Evolutionary conservation across 73 alveolate species (phyloP).

Genomic region (Strombidium stylifer): DNA sequence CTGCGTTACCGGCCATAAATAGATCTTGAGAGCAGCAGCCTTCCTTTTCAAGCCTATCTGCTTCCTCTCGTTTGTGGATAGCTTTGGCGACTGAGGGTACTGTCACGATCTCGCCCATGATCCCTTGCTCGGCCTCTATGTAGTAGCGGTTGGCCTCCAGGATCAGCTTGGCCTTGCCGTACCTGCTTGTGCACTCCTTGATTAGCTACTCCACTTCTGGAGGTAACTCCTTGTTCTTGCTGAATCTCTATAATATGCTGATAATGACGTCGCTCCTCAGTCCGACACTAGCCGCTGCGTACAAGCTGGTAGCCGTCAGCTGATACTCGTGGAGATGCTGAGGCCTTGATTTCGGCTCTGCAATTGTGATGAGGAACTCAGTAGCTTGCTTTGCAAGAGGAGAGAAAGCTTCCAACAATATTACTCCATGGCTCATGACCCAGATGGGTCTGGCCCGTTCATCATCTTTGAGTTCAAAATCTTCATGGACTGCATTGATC

Average conservation of each 20-base stretch:
- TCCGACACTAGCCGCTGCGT: slow-evolving; percentile 92
- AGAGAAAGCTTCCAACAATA: slow-evolving; percentile 79
- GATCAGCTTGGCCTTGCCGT: slow-evolving; percentile 86
- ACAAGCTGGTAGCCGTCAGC: slow-evolving; percentile 74
- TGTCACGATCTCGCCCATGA: slow-evolving; percentile 28
- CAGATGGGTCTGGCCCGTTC: slow-evolving; percentile 68
- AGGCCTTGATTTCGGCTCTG: slow-evolving; percentile 95
- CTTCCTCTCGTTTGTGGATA: background rate
- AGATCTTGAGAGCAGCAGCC: no score
- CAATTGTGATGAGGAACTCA: slow-evolving; percentile 95
- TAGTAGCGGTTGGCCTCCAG: slow-evolving; percentile 64
- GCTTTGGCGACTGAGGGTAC: slow-evolving; percentile 20
- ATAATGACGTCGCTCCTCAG: slow-evolving; percentile 81
- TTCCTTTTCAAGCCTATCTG: background rate
- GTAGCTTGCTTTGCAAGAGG: slow-evolving; percentile 80
- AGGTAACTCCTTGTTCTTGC: slow-evolving; percentile 72
- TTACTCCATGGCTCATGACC: slow-evolving; percentile 57
- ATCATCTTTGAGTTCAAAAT: slow-evolving; percentile 46
- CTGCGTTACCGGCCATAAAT: no score
- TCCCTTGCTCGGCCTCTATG: slow-evolving; percentile 34
- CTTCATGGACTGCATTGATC: no score
- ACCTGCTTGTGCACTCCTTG: slow-evolving; percentile 75
- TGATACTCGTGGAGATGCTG: slow-evolving; percentile 90
- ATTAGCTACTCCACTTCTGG: slow-evolving; percentile 64
- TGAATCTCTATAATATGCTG: slow-evolving; percentile 61